Evolutionary conservation across 2,329 filamentous ascomycete genomes (phyloP).

Genomic region (Chlorencoelia australis): DNA sequence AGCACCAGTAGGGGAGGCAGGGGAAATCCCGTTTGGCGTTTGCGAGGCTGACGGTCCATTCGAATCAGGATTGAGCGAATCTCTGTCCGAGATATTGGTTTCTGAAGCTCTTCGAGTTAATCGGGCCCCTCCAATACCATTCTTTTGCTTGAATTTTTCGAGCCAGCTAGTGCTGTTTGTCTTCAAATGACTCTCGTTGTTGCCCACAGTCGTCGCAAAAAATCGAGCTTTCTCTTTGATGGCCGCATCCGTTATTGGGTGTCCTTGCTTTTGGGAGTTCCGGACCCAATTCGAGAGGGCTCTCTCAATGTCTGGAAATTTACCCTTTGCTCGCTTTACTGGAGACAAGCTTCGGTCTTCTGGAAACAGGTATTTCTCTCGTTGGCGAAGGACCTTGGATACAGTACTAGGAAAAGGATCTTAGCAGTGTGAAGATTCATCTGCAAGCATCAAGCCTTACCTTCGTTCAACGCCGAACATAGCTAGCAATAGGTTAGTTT

Average conservation of each 20-base stretch:
- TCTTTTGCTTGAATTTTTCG: slow-evolving; percentile 89
- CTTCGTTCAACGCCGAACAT: slow-evolving; percentile 96
- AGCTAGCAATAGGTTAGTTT: slow-evolving; percentile 39
- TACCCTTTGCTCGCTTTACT: slow-evolving; percentile 73
- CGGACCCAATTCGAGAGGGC: slow-evolving; percentile 80
- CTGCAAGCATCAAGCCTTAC: slow-evolving; percentile 39
- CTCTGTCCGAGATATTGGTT: slow-evolving; percentile 61
- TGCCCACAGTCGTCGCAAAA: slow-evolving; percentile 65
- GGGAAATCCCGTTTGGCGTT: slow-evolving; percentile 59
- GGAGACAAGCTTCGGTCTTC: slow-evolving; percentile 73
- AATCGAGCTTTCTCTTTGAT: slow-evolving; percentile 77
- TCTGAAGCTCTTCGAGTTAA: slow-evolving; percentile 50
- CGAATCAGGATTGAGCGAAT: slow-evolving; percentile 44
- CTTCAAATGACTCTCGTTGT: slow-evolving; percentile 61
- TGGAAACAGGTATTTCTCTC: slow-evolving; percentile 83
- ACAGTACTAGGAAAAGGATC: slow-evolving; percentile 62
- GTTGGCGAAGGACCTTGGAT: slow-evolving; percentile 92
- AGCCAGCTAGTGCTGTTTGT: slow-evolving; percentile 71
- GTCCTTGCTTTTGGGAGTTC: slow-evolving; percentile 68
- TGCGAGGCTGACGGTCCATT: slow-evolving; percentile 46
- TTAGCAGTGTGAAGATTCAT: not conserved
- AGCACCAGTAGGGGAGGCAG: slow-evolving; percentile 54
- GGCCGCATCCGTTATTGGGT: slow-evolving; percentile 64
- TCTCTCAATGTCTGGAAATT: slow-evolving; percentile 83
- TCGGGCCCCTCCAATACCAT: slow-evolving; percentile 29